Percentiles rank a stretch among this genome's conserved stretches.
Evolutionary conservation across 441 rosid genomes (phyloP).

Genomic region (Mallotus japonicus): DNA sequence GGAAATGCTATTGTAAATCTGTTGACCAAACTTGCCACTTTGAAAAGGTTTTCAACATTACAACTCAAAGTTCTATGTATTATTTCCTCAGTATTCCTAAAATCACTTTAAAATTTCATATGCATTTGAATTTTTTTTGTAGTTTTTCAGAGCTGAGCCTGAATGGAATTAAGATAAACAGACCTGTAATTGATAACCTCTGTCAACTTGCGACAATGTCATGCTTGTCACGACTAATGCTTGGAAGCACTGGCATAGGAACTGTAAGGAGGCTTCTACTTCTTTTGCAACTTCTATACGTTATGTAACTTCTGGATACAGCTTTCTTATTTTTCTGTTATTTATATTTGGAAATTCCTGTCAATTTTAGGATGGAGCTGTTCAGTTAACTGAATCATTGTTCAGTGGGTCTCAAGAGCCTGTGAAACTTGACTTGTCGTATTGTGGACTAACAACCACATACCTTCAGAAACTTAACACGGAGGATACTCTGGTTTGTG

Average conservation of each 20-base stretch:
- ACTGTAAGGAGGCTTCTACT: constrained; percentile 43
- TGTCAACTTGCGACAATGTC: constrained; percentile 61
- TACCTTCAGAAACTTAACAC: constrained; percentile 42
- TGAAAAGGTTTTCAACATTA: constrained; percentile 53
- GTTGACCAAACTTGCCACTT: constrained; percentile 57
- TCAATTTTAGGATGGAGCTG: constrained; percentile 65
- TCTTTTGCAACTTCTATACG: background rate
- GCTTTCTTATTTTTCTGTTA: constrained; percentile 10
- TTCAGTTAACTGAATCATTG: constrained; percentile 60
- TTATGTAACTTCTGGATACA: constrained; percentile 10
- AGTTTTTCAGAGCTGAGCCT: constrained; percentile 86
- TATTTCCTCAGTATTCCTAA: background rate
- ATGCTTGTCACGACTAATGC: constrained; percentile 68
- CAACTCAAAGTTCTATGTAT: constrained; percentile 12
- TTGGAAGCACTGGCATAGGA: constrained; percentile 82
- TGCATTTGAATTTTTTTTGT: constrained; percentile 14
- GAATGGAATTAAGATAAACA: constrained; percentile 74
- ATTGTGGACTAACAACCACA: constrained; percentile 55
- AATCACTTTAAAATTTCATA: constrained; percentile 1
- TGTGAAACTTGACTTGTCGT: constrained; percentile 76
- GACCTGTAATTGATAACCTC: constrained; percentile 61
- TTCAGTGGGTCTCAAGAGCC: constrained; percentile 52
- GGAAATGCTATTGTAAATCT: constrained; percentile 63
- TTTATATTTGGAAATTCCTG: constrained; percentile 20
- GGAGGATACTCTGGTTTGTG: constrained; percentile 36